These are phyloP conservation scores for Cladosporium velox DNA, from an alignment of 2,329 filamentous ascomycete species.

Conservation along the genomic window DNA sequence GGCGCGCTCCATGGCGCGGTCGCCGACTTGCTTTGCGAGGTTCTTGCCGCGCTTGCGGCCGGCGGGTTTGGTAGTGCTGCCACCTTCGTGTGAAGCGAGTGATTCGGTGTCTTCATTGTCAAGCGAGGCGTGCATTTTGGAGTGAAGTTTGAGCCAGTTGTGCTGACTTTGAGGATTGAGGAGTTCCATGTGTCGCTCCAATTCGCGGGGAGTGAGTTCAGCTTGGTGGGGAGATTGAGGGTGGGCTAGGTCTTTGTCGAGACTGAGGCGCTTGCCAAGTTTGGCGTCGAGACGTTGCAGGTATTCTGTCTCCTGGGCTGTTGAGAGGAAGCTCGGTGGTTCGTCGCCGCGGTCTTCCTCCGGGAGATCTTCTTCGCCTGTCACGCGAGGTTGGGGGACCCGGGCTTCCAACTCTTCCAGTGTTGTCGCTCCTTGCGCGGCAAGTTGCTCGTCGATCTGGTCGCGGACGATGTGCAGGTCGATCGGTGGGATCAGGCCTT, in stretches of 20 bases:
- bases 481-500: slow-evolving; percentile 34
- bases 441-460: slow-evolving; percentile 36
- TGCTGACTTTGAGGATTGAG: slow-evolving; percentile 89
- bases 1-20: slow-evolving; percentile 38
- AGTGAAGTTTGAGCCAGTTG: slow-evolving; percentile 71
- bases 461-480: slow-evolving; percentile 36
- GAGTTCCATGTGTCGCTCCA: slow-evolving; percentile 55
- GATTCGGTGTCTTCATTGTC: slow-evolving; percentile 61
- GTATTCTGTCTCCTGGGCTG: slow-evolving; percentile 74
- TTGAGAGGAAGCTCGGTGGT: slow-evolving; percentile 66
- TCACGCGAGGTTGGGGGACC: slow-evolving; percentile 41
- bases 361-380: slow-evolving; percentile 31
- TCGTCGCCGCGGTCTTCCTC: slow-evolving; percentile 54
- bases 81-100: slow-evolving; percentile 74
- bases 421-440: slow-evolving; percentile 30
- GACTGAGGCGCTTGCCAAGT: slow-evolving; percentile 44
- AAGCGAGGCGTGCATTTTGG: slow-evolving; percentile 25
- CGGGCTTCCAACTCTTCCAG: slow-evolving; percentile 45
- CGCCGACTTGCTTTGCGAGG: slow-evolving; percentile 40
- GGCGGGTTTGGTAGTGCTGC: slow-evolving; percentile 3
- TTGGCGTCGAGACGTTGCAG: slow-evolving; percentile 64
- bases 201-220: slow-evolving; percentile 47
- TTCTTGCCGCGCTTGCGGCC: slow-evolving; percentile 27
- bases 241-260: slow-evolving; percentile 1
- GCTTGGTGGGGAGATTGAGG: slow-evolving; percentile 32